These are phyloP conservation scores for Phycomyces nitens DNA, from an alignment of 192 early-diverging fungal genomes.

Conservation along the genomic window DNA sequence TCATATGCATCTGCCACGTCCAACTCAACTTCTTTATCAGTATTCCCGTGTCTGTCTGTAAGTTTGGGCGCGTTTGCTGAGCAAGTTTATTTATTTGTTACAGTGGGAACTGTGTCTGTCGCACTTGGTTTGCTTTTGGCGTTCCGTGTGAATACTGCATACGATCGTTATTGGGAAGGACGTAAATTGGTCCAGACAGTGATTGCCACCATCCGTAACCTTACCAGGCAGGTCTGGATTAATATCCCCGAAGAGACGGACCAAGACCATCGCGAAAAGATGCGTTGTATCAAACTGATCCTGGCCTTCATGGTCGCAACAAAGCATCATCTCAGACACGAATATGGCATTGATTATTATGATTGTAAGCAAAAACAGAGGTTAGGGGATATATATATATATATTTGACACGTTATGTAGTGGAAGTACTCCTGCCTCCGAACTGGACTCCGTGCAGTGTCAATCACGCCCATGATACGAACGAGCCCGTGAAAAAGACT, in stretches of 20 bases:
- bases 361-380: constrained; percentile 35
- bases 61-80: background rate
- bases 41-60: constrained; percentile 23
- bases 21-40: constrained; percentile 13
- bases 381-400: background rate
- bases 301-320: constrained; percentile 54
- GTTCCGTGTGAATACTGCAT: constrained; percentile 80
- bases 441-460: constrained; percentile 24
- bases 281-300: constrained; percentile 46
- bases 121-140: constrained; percentile 69
- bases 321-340: constrained; percentile 61
- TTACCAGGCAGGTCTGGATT: constrained; percentile 70
- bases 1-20: constrained; percentile 15
- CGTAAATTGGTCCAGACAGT: constrained; percentile 62
- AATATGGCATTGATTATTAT: constrained; percentile 53
- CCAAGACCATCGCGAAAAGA: constrained; percentile 52
- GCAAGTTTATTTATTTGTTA: too few relatives aligned
- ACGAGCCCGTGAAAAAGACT: background rate
- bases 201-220: constrained; percentile 62
- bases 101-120: constrained; percentile 51
- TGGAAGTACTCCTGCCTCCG: constrained; percentile 20
- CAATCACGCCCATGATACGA: background rate
- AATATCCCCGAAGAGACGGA: constrained; percentile 46
- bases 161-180: constrained; percentile 74
- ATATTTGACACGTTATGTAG: constrained; percentile 4